A percentile compares a stretch with the other conserved stretches of the same genome.
Conservation (phyloP, 352 stramenopile genomes). For the Pythium utonaiense region DNA sequence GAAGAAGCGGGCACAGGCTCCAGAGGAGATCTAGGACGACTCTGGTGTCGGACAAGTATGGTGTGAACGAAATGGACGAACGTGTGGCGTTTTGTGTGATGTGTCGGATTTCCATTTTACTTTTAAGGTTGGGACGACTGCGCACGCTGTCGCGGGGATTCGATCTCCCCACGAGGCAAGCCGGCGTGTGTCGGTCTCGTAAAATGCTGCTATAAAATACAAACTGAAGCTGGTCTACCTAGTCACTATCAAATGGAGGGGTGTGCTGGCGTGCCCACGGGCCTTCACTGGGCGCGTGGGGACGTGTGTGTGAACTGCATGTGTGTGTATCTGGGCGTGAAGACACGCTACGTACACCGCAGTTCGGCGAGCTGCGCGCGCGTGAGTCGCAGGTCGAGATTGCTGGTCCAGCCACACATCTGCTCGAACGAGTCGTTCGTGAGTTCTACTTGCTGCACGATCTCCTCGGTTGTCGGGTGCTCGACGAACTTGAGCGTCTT, state of each 20-base stretch:
- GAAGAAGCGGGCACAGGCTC: conserved; percentile 4
- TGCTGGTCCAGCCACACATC: conserved; percentile 75
- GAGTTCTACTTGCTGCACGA: conserved; percentile 81
- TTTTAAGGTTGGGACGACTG: conserved; percentile 1
- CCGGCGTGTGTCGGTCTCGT: background rate
- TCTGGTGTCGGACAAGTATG: too few relatives aligned
- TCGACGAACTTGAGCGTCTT: conserved; percentile 89
- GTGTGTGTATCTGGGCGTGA: background rate
- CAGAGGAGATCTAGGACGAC: background rate
- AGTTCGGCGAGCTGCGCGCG: conserved; percentile 72
- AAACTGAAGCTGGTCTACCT: conserved; percentile 18
- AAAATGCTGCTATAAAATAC: conserved; percentile 23
- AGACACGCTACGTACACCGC: conserved; percentile 29
- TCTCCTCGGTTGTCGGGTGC: conserved; percentile 71
- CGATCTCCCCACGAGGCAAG: conserved; percentile 14
- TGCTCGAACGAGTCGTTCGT: conserved; percentile 84
- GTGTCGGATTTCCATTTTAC: conserved; percentile 10
- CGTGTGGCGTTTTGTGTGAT: background rate
- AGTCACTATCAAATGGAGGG: conserved; percentile 19
- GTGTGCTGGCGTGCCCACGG: background rate
- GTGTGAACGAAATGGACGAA: background rate
- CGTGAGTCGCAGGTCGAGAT: conserved; percentile 74
- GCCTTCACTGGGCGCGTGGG: conserved; percentile 1
- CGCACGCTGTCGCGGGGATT: conserved; percentile 7
- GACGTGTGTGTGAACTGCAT: background rate